A percentile compares a stretch with the other conserved stretches of the same genome.
These are phyloP conservation scores for Fusarium torulosum DNA, from an alignment of 2,329 filamentous ascomycete species.

Conservation along the genomic window DNA sequence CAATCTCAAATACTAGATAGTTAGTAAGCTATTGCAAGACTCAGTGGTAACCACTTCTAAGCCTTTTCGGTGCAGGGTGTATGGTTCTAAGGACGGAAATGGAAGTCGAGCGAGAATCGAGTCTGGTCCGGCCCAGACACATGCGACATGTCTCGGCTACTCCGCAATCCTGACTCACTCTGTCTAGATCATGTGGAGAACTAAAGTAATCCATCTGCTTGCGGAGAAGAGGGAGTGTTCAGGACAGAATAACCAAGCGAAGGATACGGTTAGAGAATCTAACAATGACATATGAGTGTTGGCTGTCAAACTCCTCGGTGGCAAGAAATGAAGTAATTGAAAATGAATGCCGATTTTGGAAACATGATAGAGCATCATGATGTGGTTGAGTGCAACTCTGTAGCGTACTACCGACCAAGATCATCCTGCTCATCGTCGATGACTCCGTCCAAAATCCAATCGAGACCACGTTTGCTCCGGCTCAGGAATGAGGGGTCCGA, in stretches of 20 bases:
- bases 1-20: no score
- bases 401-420: neutral
- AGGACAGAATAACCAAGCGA: neutral
- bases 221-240: neutral
- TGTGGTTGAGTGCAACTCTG: neutral
- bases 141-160: neutral
- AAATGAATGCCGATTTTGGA: neutral
- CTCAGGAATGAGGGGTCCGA: slow-evolving; percentile 16
- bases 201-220: neutral
- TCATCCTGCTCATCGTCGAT: slow-evolving; percentile 3
- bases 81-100: slow-evolving; percentile 2
- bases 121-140: neutral
- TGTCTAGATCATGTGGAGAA: neutral
- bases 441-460: slow-evolving; percentile 1
- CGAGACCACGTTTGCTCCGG: neutral
- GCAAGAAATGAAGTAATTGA: slow-evolving; percentile 1
- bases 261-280: neutral
- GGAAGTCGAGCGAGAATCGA: slow-evolving; percentile 1
- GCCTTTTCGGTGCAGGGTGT: neutral
- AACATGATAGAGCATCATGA: neutral
- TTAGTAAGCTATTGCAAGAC: no score
- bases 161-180: neutral
- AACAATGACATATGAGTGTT: neutral
- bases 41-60: neutral
- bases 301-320: neutral